Percentiles rank a stretch among this genome's conserved stretches.
These are phyloP conservation scores for Tetratostichococcus sp. DNA, from an alignment of 139 green algal species.

Conservation along the genomic window DNA sequence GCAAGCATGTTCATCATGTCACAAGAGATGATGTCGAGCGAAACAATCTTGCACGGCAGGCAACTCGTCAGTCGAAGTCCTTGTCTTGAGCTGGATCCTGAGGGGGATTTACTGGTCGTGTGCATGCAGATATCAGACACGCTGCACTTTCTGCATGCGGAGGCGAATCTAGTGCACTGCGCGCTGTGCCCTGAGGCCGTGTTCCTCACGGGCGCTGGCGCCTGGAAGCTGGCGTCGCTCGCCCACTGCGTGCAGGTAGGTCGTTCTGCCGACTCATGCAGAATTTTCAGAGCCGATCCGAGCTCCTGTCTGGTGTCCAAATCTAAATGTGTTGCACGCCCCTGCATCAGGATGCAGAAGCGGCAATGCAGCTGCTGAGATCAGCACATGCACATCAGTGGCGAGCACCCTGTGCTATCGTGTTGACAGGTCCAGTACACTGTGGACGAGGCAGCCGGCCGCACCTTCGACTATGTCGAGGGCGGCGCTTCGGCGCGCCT, in stretches of 20 bases:
- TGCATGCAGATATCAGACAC: slow-evolving; percentile 53
- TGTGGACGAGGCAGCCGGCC: not conserved
- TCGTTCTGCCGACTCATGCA: not conserved
- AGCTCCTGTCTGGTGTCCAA: too few relatives aligned
- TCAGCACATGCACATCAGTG: too few relatives aligned
- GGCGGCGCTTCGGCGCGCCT: not conserved
- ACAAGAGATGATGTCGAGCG: too few relatives aligned
- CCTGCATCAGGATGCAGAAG: too few relatives aligned
- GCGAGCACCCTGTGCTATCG: too few relatives aligned
- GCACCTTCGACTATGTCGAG: not conserved
- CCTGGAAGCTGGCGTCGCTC: slow-evolving; percentile 77
- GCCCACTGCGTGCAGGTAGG: slow-evolving; percentile 21
- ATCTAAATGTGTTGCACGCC: too few relatives aligned
- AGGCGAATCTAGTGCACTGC: slow-evolving; percentile 70
- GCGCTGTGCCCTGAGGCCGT: slow-evolving; percentile 46
- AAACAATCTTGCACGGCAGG: too few relatives aligned
- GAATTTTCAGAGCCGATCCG: too few relatives aligned
- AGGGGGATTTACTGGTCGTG: not conserved
- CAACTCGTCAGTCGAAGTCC: too few relatives aligned
- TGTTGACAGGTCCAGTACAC: not conserved
- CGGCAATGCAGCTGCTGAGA: too few relatives aligned
- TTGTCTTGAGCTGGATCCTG: too few relatives aligned
- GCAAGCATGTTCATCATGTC: too few relatives aligned
- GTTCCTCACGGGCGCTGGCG: slow-evolving; percentile 38
- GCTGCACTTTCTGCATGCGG: slow-evolving; percentile 74